These are phyloP conservation scores for Zygosaccharomyces lentus DNA, from an alignment of 805 yeast species.

Conservation along the genomic window DNA sequence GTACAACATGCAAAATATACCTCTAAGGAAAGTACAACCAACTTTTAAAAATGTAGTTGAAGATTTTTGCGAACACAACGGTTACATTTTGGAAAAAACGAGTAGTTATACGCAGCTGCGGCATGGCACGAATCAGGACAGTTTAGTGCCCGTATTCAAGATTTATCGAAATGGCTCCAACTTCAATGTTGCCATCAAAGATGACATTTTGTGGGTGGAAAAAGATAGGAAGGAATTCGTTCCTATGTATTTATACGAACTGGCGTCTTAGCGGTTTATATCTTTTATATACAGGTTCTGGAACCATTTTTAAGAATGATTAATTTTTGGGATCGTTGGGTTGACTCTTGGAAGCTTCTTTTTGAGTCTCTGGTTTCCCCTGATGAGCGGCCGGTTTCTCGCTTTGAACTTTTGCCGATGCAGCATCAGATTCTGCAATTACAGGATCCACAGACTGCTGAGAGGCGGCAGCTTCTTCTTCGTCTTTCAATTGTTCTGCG, in stretches of 20 bases:
- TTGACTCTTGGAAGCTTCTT: background rate
- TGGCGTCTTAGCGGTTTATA: background rate
- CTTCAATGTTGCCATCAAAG: constrained; percentile 44
- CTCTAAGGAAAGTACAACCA: constrained; percentile 40
- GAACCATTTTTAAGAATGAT: background rate
- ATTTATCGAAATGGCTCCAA: constrained; percentile 7
- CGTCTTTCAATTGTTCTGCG: constrained; percentile 85
- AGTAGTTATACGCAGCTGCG: constrained; percentile 19
- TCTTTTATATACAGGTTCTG: constrained; percentile 6
- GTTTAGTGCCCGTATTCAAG: constrained; percentile 25
- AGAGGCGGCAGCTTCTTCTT: constrained; percentile 43
- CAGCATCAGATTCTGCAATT: constrained; percentile 24
- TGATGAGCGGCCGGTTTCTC: background rate
- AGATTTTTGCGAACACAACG: constrained; percentile 50
- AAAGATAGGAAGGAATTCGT: constrained; percentile 8
- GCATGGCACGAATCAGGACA: constrained; percentile 28
- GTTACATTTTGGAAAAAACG: constrained; percentile 33
- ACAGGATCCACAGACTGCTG: constrained; percentile 10
- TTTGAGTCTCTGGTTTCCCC: background rate
- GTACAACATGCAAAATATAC: constrained; percentile 33
- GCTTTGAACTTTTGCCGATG: constrained; percentile 13
- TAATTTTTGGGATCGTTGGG: background rate
- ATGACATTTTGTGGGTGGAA: constrained; percentile 60
- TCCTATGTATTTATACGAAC: constrained; percentile 13
- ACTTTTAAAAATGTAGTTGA: constrained; percentile 65